Base-by-base conservation (phyloP, 768 basidiomycete species). In the Kwoniella dejecticola region DNA sequence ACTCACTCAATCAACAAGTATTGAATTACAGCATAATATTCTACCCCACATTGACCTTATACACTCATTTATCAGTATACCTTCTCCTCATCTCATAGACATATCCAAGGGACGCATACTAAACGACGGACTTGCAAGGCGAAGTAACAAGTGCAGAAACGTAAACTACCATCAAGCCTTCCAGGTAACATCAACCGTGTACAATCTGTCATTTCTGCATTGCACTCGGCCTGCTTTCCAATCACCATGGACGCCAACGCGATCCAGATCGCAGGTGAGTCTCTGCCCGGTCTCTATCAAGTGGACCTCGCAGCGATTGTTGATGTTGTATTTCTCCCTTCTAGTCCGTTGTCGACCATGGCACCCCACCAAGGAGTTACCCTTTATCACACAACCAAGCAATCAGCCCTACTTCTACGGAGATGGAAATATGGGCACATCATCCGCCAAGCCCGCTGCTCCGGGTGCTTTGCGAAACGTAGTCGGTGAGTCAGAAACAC, bases 281-380 rank as follows among this genome's bases (percentile, higher is more conserved):
- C 19, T 38, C 8, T 38, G 68, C 75, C 48, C 23, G 40, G n/a
- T n/a, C n/a, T n/a, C n/a, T n/a, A n/a, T n/a, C n/a, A n/a, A n/a
- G n/a, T n/a, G n/a, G n/a, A n/a, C n/a, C n/a, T n/a, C n/a, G n/a
- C n/a, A n/a, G n/a, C n/a, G n/a, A n/a, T n/a, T n/a, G n/a, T n/a
- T n/a, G n/a, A 19, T 17, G 7, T 44, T 29, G 11, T 36, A 36
- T 7, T 36, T 7, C 33, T 36, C 33, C 27, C 11, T 17, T 47
- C 36, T 77, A 94, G 93, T 96, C 56, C 91, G 94, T 68, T 89
- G 94, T 62, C 87, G 93, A 53, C 93, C 93, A 48, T 90, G 91
- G 57, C 89, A 89, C 52, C 31, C 86, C 42, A 89, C 86, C 84
- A 93, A 96, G 80, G 87, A 89, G 45, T 86, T 87, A 23, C 88